A percentile compares a stretch with the other conserved stretches of the same genome.
These are phyloP conservation scores for Lumnitzera littorea DNA, from an alignment of 345 rosid genomes.

Conservation along the genomic window DNA sequence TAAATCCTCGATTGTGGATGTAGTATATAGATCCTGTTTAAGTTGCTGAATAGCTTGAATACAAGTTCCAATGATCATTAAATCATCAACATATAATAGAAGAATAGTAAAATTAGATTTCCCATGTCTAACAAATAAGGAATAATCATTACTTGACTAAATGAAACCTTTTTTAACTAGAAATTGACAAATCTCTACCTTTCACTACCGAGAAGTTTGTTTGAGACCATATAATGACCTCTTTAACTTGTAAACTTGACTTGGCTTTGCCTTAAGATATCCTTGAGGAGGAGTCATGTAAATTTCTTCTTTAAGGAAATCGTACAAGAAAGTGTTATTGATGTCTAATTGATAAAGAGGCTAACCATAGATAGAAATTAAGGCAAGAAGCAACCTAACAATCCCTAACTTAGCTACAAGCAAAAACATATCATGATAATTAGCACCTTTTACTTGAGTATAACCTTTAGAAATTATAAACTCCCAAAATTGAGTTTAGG, in stretches of 20 bases:
- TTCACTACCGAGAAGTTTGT: not conserved
- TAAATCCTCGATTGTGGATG: too few relatives aligned
- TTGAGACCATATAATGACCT: not conserved
- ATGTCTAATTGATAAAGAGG: not conserved
- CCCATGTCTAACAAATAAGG: not conserved
- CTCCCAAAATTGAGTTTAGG: too few relatives aligned
- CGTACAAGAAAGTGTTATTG: not conserved
- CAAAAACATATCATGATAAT: too few relatives aligned
- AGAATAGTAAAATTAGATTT: too few relatives aligned
- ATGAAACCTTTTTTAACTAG: not conserved
- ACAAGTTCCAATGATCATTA: not conserved
- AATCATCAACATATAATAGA: not conserved
- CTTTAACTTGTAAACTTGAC: not conserved
- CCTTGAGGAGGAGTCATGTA: not conserved
- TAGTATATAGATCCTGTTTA: too few relatives aligned
- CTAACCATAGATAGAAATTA: not conserved
- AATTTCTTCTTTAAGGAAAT: not conserved
- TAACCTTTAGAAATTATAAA: not conserved
- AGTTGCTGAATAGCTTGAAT: too few relatives aligned
- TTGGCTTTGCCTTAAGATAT: not conserved
- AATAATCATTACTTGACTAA: not conserved
- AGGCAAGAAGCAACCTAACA: not conserved
- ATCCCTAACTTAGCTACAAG: not conserved
- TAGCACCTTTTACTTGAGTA: not conserved
- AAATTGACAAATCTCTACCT: not conserved